These are phyloP conservation scores for Ceratobasidium sp. DNA, from an alignment of 1,284 basidiomycete species.

Conservation along the genomic window DNA sequence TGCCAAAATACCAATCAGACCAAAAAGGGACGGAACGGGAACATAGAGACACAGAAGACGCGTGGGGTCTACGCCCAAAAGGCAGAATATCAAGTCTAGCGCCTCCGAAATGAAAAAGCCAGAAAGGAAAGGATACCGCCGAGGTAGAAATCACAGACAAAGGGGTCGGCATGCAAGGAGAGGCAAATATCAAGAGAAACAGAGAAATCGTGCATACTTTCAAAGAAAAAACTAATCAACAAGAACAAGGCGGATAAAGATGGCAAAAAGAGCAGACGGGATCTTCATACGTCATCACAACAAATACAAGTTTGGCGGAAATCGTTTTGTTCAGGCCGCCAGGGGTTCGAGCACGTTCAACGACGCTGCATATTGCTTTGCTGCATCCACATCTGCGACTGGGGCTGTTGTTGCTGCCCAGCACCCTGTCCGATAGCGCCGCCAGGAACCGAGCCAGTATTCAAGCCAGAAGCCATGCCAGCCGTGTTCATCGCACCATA, in stretches of 20 bases:
- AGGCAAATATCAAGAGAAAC: not conserved
- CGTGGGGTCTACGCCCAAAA: not conserved
- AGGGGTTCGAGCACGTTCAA: not conserved
- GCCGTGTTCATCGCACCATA: slow-evolving; percentile 32
- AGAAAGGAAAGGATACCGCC: slow-evolving; percentile 19
- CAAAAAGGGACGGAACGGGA: slow-evolving; percentile 27
- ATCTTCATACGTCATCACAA: slow-evolving; percentile 18
- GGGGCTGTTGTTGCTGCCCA: slow-evolving; percentile 30
- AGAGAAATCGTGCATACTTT: slow-evolving; percentile 25
- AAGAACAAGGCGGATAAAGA: slow-evolving; percentile 41
- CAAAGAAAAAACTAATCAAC: slow-evolving; percentile 22
- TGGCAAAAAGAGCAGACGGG: slow-evolving; percentile 20
- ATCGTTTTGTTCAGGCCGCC: slow-evolving; percentile 17
- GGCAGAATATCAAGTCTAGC: slow-evolving; percentile 1
- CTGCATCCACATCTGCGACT: slow-evolving; percentile 46
- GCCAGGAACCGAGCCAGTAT: slow-evolving; percentile 31
- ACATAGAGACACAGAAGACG: slow-evolving; percentile 29
- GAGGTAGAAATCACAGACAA: not conserved
- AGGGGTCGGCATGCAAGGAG: slow-evolving; percentile 2
- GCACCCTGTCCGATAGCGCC: slow-evolving; percentile 35
- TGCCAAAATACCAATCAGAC: slow-evolving; percentile 28
- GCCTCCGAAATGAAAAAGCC: slow-evolving; percentile 27
- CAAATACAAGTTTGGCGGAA: slow-evolving; percentile 15
- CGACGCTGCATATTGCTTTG: slow-evolving; percentile 41
- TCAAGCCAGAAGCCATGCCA: slow-evolving; percentile 33